These are phyloP conservation scores for Kwoniella sp. DNA, from an alignment of 768 basidiomycete genomes.

Conservation along the genomic window DNA sequence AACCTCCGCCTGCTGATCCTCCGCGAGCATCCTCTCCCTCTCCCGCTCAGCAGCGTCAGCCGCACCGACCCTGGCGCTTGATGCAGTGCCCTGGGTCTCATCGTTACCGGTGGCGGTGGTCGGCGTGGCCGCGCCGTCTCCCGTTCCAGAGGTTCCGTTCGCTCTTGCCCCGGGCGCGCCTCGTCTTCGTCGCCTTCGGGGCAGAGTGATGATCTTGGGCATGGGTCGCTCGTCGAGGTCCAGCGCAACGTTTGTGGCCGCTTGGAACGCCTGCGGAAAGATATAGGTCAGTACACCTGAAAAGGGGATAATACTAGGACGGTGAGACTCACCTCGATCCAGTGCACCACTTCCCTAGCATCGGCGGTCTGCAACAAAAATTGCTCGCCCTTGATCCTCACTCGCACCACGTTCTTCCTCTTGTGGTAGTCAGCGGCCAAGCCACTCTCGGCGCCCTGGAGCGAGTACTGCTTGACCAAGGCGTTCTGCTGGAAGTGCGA, in stretches of 20 bases:
- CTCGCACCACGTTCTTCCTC: conserved; percentile 85
- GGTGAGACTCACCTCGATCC: conserved; percentile 74
- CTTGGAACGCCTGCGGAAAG: conserved; percentile 67
- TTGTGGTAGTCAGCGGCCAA: conserved; percentile 92
- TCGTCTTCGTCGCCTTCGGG: conserved; percentile 41
- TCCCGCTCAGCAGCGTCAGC: conserved; percentile 15
- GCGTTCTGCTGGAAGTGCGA: conserved; percentile 48
- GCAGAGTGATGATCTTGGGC: conserved; percentile 65
- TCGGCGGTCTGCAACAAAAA: conserved; percentile 86
- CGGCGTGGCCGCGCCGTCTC: neutral
- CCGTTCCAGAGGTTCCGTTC: conserved; percentile 1
- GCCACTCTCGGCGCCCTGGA: conserved; percentile 89
- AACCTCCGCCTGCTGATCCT: conserved; percentile 13
- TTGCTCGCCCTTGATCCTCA: conserved; percentile 90
- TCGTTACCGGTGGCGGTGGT: conserved; percentile 6
- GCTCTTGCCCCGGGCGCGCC: conserved; percentile 14
- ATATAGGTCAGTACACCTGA: neutral
- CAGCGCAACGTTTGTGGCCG: conserved; percentile 82
- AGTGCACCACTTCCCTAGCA: conserved; percentile 78
- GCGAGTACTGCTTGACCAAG: conserved; percentile 68
- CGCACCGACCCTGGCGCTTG: conserved; percentile 4
- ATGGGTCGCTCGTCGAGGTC: conserved; percentile 88
- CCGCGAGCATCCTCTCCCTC: conserved; percentile 15
- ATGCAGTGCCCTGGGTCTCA: too few relatives aligned
- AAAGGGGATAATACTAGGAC: neutral